Evolutionary conservation across 768 basidiomycete species (phyloP).

Genomic region (Naganishia onofrii): DNA sequence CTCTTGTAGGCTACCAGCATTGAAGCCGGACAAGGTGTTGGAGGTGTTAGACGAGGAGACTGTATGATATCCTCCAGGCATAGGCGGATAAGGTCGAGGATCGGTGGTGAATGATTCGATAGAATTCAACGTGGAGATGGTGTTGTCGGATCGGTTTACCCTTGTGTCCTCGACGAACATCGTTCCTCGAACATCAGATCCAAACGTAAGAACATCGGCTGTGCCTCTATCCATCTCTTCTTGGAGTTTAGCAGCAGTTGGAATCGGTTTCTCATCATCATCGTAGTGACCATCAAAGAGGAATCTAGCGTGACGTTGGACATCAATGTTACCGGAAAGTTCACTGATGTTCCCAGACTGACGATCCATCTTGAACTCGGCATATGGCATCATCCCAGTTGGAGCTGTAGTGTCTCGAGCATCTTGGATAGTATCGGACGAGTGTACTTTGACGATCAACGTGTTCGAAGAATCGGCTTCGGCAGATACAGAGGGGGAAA

Average conservation of each 20-base stretch:
- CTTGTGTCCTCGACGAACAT: background rate
- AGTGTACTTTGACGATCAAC: background rate
- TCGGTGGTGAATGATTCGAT: background rate
- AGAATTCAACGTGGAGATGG: background rate
- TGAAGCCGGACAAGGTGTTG: background rate
- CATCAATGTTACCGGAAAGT: background rate
- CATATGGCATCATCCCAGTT: background rate
- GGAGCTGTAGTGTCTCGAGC: background rate
- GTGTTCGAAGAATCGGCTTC: background rate
- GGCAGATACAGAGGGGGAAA: background rate
- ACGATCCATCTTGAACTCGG: background rate
- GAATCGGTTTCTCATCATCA: background rate
- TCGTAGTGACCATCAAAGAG: background rate
- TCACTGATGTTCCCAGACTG: background rate
- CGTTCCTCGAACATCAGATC: background rate
- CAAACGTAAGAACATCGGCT: background rate
- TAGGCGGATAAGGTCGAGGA: background rate
- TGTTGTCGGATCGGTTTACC: background rate
- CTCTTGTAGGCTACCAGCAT: background rate
- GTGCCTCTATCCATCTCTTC: background rate
- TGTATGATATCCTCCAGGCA: background rate
- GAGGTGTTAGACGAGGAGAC: background rate
- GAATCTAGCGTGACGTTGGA: background rate
- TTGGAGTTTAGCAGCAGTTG: background rate
- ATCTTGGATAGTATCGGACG: background rate